These are phyloP conservation scores for Penicillium sp. DNA, from an alignment of 2,329 filamentous ascomycete genomes.

Conservation along the genomic window DNA sequence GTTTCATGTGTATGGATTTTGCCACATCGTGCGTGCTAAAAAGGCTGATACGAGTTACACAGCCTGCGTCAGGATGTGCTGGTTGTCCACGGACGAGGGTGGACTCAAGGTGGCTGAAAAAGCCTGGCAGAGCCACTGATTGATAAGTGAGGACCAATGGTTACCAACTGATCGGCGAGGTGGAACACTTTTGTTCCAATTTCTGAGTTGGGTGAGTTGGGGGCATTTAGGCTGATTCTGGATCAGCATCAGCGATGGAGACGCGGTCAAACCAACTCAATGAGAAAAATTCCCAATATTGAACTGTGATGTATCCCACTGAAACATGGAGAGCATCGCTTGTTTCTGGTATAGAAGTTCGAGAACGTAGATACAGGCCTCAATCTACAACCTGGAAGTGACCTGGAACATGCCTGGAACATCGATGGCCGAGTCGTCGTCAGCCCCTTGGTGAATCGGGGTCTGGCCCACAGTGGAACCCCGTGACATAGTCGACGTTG, in stretches of 20 bases:
- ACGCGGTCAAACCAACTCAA: neutral
- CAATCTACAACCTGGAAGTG: no score
- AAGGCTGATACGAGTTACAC: conserved; percentile 7
- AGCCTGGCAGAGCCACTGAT: neutral
- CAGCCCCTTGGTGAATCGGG: conserved; percentile 7
- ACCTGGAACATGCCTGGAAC: neutral
- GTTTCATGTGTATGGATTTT: conserved; percentile 3
- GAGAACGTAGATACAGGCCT: neutral
- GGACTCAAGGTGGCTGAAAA: conserved; percentile 1
- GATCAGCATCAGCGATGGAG: neutral
- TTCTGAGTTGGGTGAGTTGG: neutral
- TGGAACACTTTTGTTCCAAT: neutral
- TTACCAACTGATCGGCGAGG: neutral
- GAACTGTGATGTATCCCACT: neutral
- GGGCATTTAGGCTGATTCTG: neutral
- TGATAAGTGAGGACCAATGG: conserved; percentile 2
- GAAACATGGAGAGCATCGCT: neutral
- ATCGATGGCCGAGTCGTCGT: conserved; percentile 13
- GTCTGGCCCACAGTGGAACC: neutral
- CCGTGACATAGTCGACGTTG: neutral
- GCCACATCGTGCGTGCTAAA: conserved; percentile 2
- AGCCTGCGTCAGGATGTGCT: conserved; percentile 6
- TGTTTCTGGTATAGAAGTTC: neutral
- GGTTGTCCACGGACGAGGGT: conserved; percentile 1
- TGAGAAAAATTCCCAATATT: neutral